Percentiles rank a stretch among this genome's conserved stretches.
Conservation (phyloP, 495 filamentous ascomycete species). For the Talaromyces nanjingensis region DNA sequence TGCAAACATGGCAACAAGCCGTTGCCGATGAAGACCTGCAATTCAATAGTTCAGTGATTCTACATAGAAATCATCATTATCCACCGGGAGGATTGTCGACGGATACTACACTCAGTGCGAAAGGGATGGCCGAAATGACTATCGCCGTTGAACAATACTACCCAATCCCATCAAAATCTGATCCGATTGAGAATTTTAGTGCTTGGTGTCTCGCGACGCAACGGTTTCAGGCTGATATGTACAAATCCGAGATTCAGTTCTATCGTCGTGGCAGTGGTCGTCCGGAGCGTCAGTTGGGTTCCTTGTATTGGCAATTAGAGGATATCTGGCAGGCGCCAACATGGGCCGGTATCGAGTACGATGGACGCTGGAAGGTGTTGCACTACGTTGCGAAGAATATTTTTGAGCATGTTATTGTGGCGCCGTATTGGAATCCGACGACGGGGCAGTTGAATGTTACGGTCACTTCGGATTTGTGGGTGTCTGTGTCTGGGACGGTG, state of each 20-base stretch:
- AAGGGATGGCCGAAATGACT: slow-evolving; percentile 60
- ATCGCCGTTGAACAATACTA: slow-evolving; percentile 53
- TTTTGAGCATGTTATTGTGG: slow-evolving; percentile 53
- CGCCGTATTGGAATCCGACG: slow-evolving; percentile 53
- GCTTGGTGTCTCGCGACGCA: slow-evolving; percentile 64
- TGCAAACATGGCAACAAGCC: slow-evolving; percentile 55
- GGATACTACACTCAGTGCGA: slow-evolving; percentile 28
- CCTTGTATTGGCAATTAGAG: slow-evolving; percentile 64
- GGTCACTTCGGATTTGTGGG: slow-evolving; percentile 45
- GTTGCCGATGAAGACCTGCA: slow-evolving; percentile 41
- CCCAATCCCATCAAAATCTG: slow-evolving; percentile 50
- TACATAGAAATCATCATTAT: slow-evolving; percentile 61
- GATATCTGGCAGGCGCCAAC: slow-evolving; percentile 66
- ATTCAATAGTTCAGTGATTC: slow-evolving; percentile 55
- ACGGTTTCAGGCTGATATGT: slow-evolving; percentile 62
- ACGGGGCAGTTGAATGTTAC: slow-evolving; percentile 51
- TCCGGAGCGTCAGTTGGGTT: slow-evolving; percentile 55
- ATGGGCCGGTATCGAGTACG: slow-evolving; percentile 59
- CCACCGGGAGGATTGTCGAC: slow-evolving; percentile 41
- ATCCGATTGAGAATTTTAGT: slow-evolving; percentile 57
- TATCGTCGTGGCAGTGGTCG: slow-evolving; percentile 57
- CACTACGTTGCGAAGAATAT: slow-evolving; percentile 56
- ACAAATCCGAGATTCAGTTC: slow-evolving; percentile 57
- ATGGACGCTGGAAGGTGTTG: slow-evolving; percentile 59
- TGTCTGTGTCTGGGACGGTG: slow-evolving; percentile 24